Evolutionary conservation across 2,329 filamentous ascomycete genomes (phyloP).

Genomic region (Cordyceps cateniannulata): DNA sequence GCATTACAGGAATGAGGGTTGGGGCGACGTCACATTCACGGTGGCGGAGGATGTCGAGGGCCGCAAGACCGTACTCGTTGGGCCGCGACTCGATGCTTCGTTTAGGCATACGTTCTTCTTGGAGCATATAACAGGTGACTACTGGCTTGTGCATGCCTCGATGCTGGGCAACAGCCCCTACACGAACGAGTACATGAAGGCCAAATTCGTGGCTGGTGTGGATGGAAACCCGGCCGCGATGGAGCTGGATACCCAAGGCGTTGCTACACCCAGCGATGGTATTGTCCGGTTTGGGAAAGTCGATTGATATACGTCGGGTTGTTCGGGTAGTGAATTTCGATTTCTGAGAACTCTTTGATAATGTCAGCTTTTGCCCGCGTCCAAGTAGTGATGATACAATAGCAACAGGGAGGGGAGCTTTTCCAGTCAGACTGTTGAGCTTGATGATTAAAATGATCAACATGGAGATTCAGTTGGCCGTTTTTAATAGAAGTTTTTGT

Average conservation of each 20-base stretch:
- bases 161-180: neutral
- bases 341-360: neutral
- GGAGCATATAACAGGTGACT: constrained; percentile 11
- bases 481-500: constrained; percentile 52
- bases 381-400: neutral
- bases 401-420: neutral
- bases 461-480: constrained; percentile 58
- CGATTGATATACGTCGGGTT: neutral
- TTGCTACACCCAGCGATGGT: neutral
- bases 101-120: constrained; percentile 1
- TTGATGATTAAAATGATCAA: constrained; percentile 47
- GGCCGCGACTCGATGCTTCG: neutral
- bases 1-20: constrained; percentile 5
- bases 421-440: constrained; percentile 56
- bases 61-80: neutral
- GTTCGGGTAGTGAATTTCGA: neutral
- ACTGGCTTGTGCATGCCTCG: neutral
- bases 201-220: neutral
- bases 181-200: neutral
- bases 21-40: constrained; percentile 1
- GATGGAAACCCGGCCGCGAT: constrained; percentile 3
- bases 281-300: neutral
- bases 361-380: neutral
- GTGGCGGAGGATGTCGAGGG: neutral
- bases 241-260: neutral